Evolutionary conservation across 2,329 filamentous ascomycete species (phyloP).

Genomic region (Paraphaeosphaeria sporulosa): DNA sequence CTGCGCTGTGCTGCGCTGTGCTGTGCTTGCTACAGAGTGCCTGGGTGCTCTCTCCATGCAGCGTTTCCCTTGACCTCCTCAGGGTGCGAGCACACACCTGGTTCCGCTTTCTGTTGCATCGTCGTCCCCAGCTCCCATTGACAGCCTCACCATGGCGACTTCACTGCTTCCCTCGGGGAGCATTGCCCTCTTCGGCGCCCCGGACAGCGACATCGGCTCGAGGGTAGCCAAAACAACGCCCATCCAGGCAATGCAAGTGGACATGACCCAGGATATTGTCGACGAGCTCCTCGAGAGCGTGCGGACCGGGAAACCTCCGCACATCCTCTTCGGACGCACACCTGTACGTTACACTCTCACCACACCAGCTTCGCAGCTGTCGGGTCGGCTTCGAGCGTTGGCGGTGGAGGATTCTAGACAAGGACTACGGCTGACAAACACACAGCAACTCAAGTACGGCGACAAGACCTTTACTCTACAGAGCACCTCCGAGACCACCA

Average conservation of each 20-base stretch:
- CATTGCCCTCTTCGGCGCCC: constrained; percentile 51
- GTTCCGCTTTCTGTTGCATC: constrained; percentile 29
- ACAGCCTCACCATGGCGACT: constrained; percentile 38
- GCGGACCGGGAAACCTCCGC: constrained; percentile 45
- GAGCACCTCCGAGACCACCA: constrained; percentile 60
- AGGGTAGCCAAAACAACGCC: constrained; percentile 39
- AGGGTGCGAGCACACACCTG: constrained; percentile 47
- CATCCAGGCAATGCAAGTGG: constrained; percentile 52
- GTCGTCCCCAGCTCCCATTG: constrained; percentile 8
- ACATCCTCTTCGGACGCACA: constrained; percentile 49
- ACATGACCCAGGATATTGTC: constrained; percentile 51
- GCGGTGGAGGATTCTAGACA: constrained; percentile 22
- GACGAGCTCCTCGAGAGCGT: constrained; percentile 50
- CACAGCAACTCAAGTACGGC: constrained; percentile 62
- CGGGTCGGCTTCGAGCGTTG: constrained; percentile 16
- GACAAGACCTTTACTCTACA: constrained; percentile 64
- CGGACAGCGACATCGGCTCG: constrained; percentile 45
- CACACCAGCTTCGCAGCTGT: constrained; percentile 11
- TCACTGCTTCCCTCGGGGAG: constrained; percentile 33
- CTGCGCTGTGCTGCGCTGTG: constrained; percentile 2
- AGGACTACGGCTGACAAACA: constrained; percentile 39
- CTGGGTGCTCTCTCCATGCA: constrained; percentile 52
- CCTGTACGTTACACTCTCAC: constrained; percentile 45
- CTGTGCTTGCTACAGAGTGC: constrained; percentile 36
- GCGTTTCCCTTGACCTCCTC: constrained; percentile 45